phyloP scores from a whole-genome alignment of 2,329 filamentous ascomycete genomes.

The Monascus ruber region DNA sequence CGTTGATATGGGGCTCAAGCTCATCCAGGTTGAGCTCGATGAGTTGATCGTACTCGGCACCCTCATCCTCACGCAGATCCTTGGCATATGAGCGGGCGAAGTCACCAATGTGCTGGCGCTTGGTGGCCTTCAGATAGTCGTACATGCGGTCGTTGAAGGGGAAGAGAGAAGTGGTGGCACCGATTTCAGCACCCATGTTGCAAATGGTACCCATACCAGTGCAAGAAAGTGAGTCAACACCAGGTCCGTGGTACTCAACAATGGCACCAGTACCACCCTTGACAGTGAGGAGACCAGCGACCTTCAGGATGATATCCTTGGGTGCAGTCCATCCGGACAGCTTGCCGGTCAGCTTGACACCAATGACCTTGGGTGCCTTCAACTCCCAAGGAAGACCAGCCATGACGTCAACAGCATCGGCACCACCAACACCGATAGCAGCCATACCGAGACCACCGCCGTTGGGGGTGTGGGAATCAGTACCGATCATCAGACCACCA shows the following conservation, averaged over 20 bases:
- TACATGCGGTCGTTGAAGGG: conserved; percentile 98
- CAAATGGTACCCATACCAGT: conserved; percentile 83
- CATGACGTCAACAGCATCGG: conserved; percentile 98
- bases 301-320: conserved; percentile 96
- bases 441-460: conserved; percentile 91
- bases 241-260: conserved; percentile 47
- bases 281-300: conserved; percentile 91
- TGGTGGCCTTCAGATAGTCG: conserved; percentile 86
- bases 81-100: conserved; percentile 74
- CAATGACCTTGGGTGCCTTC: conserved; percentile 94
- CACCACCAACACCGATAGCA: conserved; percentile 93
- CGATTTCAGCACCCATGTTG: conserved; percentile 56
- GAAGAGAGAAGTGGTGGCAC: conserved; percentile 83
- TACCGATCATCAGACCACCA: conserved; percentile 93
- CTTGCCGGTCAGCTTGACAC: conserved; percentile 85
- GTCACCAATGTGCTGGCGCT: conserved; percentile 81
- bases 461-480: conserved; percentile 96
- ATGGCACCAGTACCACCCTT: conserved; percentile 96
- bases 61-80: conserved; percentile 77
- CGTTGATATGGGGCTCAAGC: conserved; percentile 97
- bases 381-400: conserved; percentile 94
- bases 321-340: conserved; percentile 85
- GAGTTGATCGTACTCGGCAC: conserved; percentile 87
- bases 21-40: conserved; percentile 92
- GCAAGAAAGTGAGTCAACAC: conserved; percentile 60